Percentiles rank a stretch among this genome's conserved stretches.
These are phyloP conservation scores for Vigna reflexopilosa DNA, from an alignment of 306 rosid species.

Conservation along the genomic window DNA sequence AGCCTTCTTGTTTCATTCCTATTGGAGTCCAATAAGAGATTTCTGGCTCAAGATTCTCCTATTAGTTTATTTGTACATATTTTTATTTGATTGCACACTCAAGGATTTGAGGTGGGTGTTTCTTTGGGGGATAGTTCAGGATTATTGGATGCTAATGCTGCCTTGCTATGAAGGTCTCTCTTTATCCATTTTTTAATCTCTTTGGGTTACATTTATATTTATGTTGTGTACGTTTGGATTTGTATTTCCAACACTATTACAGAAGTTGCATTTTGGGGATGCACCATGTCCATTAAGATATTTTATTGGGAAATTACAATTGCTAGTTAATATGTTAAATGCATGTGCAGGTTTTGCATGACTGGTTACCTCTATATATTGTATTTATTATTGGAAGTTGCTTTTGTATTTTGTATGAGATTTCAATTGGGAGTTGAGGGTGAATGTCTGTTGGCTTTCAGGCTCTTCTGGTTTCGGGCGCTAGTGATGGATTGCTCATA, in stretches of 20 bases:
- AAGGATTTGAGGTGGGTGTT: background rate
- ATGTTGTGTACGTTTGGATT: background rate
- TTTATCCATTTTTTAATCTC: background rate
- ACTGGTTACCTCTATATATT: constrained; percentile 4
- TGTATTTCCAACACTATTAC: constrained; percentile 10
- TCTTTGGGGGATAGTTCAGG: constrained; percentile 1
- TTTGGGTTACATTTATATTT: background rate
- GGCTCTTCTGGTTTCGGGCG: constrained; percentile 97
- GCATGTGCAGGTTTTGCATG: constrained; percentile 28
- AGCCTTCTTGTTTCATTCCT: background rate
- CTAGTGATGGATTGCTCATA: constrained; percentile 93
- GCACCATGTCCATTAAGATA: constrained; percentile 27
- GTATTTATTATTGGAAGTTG: constrained; percentile 37
- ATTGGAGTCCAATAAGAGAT: too few relatives aligned
- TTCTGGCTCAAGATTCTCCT: too few relatives aligned
- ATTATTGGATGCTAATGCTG: background rate
- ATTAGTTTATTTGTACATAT: constrained; percentile 2
- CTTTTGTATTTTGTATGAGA: constrained; percentile 25
- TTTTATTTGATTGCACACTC: constrained; percentile 5
- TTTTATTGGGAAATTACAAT: constrained; percentile 19
- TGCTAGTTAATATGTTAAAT: constrained; percentile 29
- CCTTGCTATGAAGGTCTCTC: background rate
- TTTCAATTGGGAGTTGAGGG: constrained; percentile 8
- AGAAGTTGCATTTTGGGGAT: constrained; percentile 34
- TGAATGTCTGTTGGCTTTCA: constrained; percentile 50